These are phyloP conservation scores for Persicaria tinctoria DNA, from an alignment of 148 eudicot genomes.

Conservation along the genomic window DNA sequence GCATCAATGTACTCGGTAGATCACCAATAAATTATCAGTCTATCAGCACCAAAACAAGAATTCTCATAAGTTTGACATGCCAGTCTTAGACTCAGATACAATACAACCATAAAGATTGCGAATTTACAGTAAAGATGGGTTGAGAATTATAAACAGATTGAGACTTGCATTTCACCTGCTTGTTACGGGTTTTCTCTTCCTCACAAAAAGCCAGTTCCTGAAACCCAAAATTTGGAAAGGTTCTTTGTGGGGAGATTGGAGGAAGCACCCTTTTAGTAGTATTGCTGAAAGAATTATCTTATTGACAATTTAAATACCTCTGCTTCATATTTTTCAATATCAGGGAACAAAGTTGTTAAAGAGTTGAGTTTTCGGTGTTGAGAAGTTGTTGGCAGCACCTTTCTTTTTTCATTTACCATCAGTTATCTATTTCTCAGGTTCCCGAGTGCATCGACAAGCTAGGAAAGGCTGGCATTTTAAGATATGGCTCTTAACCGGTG, in stretches of 20 bases:
- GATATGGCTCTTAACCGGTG: too few relatives aligned
- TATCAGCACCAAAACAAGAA: not conserved
- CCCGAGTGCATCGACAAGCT: too few relatives aligned
- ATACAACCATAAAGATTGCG: not conserved
- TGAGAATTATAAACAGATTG: not conserved
- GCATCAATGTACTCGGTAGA: not conserved
- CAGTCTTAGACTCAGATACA: not conserved
- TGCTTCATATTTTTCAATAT: constrained; percentile 67
- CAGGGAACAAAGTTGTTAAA: constrained; percentile 55
- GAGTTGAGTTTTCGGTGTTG: too few relatives aligned
- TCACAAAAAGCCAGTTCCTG: constrained; percentile 81
- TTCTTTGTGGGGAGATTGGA: not conserved
- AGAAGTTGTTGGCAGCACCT: too few relatives aligned
- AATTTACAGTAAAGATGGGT: not conserved
- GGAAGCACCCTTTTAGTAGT: not conserved
- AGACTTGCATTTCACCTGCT: constrained; percentile 36
- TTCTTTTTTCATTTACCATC: too few relatives aligned
- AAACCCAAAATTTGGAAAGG: not conserved
- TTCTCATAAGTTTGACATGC: not conserved
- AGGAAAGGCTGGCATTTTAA: too few relatives aligned
- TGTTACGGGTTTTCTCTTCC: constrained; percentile 65
- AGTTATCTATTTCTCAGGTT: too few relatives aligned
- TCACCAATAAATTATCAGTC: not conserved
- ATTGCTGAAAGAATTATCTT: not conserved
- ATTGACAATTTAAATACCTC: constrained; percentile 36